phyloP scores from a whole-genome alignment of 1,284 basidiomycete genomes.

The Tranzscheliella williamsii region DNA sequence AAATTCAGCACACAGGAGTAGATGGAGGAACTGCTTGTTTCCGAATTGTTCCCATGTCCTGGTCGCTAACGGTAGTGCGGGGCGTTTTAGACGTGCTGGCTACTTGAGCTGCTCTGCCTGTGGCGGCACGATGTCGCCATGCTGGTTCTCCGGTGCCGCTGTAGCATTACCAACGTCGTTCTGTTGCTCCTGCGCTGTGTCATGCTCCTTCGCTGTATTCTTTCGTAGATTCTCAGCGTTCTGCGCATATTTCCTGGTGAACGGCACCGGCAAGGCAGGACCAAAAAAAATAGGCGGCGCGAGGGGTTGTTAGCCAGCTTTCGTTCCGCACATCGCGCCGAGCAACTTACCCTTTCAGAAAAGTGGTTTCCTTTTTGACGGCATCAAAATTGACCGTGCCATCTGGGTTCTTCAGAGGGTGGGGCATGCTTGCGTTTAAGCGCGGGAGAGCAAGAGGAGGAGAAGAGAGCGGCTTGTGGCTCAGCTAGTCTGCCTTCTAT shows the following conservation, averaged over 20 bases:
- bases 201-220: constrained; percentile 17
- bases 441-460: too few species aligned
- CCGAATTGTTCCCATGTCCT: too few species aligned
- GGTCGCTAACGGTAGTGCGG: too few species aligned
- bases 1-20: too few species aligned
- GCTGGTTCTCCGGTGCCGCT: neutral
- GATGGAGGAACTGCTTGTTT: too few species aligned
- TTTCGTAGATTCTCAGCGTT: constrained; percentile 32
- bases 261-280: too few species aligned
- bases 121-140: constrained; percentile 12
- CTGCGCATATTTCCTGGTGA: constrained; percentile 42
- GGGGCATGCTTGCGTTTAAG: too few species aligned
- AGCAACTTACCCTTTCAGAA: constrained; percentile 31
- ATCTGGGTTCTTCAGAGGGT: constrained; percentile 34
- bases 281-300: neutral
- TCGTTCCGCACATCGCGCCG: too few species aligned
- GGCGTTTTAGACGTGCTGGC: too few species aligned
- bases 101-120: constrained; percentile 10
- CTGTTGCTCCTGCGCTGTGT: constrained; percentile 9
- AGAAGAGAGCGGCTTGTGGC: too few species aligned
- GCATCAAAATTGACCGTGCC: constrained; percentile 43
- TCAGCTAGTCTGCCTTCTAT: too few species aligned
- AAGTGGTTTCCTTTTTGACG: constrained; percentile 28
- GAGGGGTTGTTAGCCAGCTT: too few species aligned
- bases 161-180: neutral